These are phyloP conservation scores for Rosa chinensis DNA, from an alignment of 306 rosid genomes.

Conservation along the genomic window DNA sequence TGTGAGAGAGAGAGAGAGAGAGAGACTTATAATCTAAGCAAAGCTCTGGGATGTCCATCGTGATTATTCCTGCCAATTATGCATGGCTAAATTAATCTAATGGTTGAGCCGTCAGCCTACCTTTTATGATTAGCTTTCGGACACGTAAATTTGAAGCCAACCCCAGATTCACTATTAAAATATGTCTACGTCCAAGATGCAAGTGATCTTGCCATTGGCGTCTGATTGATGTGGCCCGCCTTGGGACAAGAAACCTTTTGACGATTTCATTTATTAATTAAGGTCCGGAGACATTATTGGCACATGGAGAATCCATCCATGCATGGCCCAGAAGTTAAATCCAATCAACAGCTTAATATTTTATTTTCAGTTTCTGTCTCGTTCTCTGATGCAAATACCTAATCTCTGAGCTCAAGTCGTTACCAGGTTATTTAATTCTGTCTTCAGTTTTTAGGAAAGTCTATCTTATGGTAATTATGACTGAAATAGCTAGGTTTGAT, in stretches of 20 bases:
- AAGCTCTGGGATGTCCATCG: conserved; percentile 19
- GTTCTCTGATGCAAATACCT: background rate
- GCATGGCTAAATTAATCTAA: background rate
- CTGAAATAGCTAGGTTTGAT: too few relatives aligned
- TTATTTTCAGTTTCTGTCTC: background rate
- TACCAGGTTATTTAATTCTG: background rate
- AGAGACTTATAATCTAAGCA: background rate
- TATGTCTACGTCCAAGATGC: conserved; percentile 3
- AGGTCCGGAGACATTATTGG: background rate
- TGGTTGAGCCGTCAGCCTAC: too few relatives aligned
- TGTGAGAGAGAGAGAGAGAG: background rate
- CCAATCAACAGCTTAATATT: background rate
- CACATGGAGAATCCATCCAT: background rate
- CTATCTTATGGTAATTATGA: too few relatives aligned
- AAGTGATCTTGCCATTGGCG: conserved; percentile 3
- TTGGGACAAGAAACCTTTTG: background rate
- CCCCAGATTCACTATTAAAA: conserved; percentile 4
- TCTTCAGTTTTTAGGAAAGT: too few relatives aligned
- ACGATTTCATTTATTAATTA: background rate
- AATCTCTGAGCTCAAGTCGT: background rate
- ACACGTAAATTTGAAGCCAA: conserved; percentile 35
- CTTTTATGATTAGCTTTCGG: conserved; percentile 14
- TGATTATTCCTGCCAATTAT: background rate
- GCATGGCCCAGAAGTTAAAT: background rate
- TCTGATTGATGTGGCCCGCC: background rate